Evolutionary conservation across 345 rosid species (phyloP).

Genomic region (Pugionium cornutum): DNA sequence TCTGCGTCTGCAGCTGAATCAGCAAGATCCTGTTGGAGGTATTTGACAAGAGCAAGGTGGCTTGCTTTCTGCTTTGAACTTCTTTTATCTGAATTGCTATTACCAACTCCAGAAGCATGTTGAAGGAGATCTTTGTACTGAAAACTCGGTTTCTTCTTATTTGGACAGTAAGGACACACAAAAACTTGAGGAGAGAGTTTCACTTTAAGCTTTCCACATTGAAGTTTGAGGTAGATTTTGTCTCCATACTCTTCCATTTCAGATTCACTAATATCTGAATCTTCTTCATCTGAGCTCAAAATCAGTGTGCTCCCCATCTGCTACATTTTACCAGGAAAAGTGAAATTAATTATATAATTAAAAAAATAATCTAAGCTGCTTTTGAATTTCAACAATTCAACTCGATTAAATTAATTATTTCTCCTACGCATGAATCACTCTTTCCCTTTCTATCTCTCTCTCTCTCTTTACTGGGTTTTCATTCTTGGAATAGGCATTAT

Average conservation of each 20-base stretch:
- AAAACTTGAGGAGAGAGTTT: constrained; percentile 62
- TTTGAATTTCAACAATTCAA: constrained; percentile 25
- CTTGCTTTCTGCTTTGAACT: constrained; percentile 71
- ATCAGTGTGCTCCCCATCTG: constrained; percentile 43
- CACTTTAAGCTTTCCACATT: constrained; percentile 61
- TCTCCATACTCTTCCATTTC: constrained; percentile 60
- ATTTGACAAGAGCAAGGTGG: constrained; percentile 78
- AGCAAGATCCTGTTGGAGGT: constrained; percentile 62
- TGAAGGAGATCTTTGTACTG: constrained; percentile 75
- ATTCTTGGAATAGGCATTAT: background rate
- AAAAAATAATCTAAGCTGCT: background rate
- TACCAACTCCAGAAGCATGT: constrained; percentile 96
- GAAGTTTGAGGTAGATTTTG: constrained; percentile 56
- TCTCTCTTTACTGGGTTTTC: background rate
- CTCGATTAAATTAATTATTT: background rate
- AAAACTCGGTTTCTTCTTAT: constrained; percentile 72
- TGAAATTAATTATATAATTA: background rate
- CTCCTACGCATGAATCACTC: background rate
- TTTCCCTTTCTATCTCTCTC: too few species aligned
- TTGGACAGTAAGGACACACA: constrained; percentile 81
- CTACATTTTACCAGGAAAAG: background rate
- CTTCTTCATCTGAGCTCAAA: constrained; percentile 51
- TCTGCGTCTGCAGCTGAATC: constrained; percentile 39
- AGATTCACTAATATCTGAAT: constrained; percentile 38
- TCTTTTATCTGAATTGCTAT: constrained; percentile 72